phyloP scores from a whole-genome alignment of 163 green algal species.

The Scenedesmus sp. region DNA sequence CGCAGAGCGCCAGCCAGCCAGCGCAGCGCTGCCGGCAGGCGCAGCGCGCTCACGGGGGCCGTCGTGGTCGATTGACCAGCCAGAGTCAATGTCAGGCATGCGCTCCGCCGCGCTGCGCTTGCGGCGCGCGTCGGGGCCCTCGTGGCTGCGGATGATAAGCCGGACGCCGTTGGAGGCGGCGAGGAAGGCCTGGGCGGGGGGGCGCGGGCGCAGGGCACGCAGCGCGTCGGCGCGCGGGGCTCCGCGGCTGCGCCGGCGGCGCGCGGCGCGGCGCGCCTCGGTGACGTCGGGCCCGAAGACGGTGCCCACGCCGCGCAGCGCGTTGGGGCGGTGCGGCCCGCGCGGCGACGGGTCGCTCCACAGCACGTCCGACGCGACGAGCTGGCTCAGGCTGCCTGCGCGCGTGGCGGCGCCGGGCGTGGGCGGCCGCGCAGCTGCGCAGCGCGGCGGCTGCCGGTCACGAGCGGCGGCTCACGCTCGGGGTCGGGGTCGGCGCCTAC shows the following conservation, averaged over 20 bases:
- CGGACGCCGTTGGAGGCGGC: constrained; percentile 70
- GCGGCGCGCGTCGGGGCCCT: constrained; percentile 94
- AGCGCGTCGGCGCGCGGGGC: too few relatives aligned
- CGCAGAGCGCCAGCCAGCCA: neutral
- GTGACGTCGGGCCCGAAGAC: constrained; percentile 94
- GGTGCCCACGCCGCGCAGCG: constrained; percentile 86
- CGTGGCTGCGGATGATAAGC: constrained; percentile 95
- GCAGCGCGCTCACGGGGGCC: constrained; percentile 54
- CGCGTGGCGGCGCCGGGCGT: too few relatives aligned
- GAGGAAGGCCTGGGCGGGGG: constrained; percentile 76
- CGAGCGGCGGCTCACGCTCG: neutral
- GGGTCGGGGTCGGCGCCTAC: constrained; percentile 80
- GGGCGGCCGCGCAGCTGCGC: too few relatives aligned
- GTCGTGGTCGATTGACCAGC: constrained; percentile 90
- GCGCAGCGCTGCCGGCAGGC: neutral
- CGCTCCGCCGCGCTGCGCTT: constrained; percentile 14
- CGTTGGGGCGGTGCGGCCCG: constrained; percentile 82
- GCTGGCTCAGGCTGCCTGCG: constrained; percentile 31
- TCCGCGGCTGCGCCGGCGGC: too few relatives aligned
- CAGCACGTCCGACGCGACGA: constrained; percentile 89
- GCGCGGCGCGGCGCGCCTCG: constrained; percentile 66
- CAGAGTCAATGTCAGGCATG: constrained; percentile 61
- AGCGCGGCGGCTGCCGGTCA: neutral
- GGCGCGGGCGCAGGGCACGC: neutral
- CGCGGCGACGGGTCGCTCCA: constrained; percentile 90